Evolutionary conservation across 495 filamentous ascomycete species (phyloP), one percentile per base, ranked within the genome.

Genomic region (Cercophora newfieldiana): DNA sequence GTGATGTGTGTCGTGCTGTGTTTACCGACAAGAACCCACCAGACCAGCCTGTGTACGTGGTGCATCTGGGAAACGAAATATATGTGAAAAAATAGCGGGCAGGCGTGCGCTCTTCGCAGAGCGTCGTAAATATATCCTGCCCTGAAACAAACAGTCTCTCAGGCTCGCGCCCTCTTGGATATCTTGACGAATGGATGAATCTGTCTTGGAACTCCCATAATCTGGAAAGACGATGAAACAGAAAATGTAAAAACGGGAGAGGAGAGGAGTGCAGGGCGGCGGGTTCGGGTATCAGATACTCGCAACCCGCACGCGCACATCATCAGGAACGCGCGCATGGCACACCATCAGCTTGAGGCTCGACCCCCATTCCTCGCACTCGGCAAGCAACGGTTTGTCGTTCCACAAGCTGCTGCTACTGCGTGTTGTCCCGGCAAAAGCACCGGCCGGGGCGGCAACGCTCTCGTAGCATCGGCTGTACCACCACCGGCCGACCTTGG

Each of bases 401-500:
- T 82, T 81, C 91, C 93, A 97, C 73, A 99, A 92, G 73, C 90
- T 94, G 14, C 50, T 81, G 82, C 68, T 63, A n/a, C n/a, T n/a
- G n/a, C n/a, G n/a, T n/a, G n/a, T n/a, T 19, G 83, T 82, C 28
- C 81, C 84, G 2, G 67, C 31, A 26, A 85, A 80, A 1, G 82
- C 78, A n/a, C n/a, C n/a, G 25, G 84, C 77, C 18, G 89, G 80
- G 7, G 83, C 80, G 22, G 84, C 83, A 7, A 75, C 74, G 53
- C 76, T 82, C 79, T 98, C 95, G 75, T 98, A 98, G 81, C 93
- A 97, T 58, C 89, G 85, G 4, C 86, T 90, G 76, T 97, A 97
- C 95, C 96, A 98, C 93, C 93, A 99, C 47, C 96, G 82, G 18
- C 95, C 96, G 7, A 99, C 94, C 66, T 87, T 89, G 21, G 93